Conservation (phyloP, 768 basidiomycete genomes). For the Sporobolomyces roseus region DNA sequence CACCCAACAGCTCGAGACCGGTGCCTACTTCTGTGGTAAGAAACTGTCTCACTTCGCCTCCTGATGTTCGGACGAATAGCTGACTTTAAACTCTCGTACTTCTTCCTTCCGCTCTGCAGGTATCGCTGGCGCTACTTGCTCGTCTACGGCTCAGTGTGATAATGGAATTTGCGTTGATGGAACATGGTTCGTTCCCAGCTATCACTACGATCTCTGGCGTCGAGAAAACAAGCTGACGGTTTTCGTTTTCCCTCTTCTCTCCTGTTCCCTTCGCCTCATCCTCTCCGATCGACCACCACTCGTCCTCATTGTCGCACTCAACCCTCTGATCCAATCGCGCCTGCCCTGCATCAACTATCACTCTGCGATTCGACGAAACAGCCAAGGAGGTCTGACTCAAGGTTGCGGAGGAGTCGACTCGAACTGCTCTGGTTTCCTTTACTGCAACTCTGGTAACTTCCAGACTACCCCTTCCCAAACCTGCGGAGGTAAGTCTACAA, state of each 20-base stretch:
- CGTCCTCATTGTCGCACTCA: too few relatives aligned
- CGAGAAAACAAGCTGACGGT: not conserved
- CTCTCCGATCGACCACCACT: not conserved
- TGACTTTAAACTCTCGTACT: too few relatives aligned
- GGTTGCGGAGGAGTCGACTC: constrained; percentile 7
- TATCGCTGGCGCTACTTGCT: constrained; percentile 16
- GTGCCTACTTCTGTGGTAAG: constrained; percentile 34
- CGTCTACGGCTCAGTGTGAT: too few relatives aligned
- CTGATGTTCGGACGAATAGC: too few relatives aligned
- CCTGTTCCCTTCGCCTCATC: not conserved
- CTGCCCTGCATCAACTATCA: too few relatives aligned
- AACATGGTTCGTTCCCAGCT: too few relatives aligned
- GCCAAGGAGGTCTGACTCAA: constrained; percentile 24
- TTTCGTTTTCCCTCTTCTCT: not conserved
- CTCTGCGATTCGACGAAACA: too few relatives aligned
- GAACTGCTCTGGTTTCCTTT: constrained; percentile 23
- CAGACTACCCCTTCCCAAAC: not conserved
- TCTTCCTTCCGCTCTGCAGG: too few relatives aligned
- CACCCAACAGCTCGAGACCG: constrained; percentile 15
- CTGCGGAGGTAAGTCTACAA: too few relatives aligned
- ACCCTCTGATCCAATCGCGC: too few relatives aligned
- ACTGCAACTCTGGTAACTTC: constrained; percentile 12
- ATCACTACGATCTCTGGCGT: constrained; percentile 33
- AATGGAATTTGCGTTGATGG: too few relatives aligned
- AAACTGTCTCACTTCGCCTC: too few relatives aligned